Evolutionary conservation across 352 stramenopile genomes (phyloP), one percentile per base, ranked within the genome.

Genomic region (Globisporangium polare): DNA sequence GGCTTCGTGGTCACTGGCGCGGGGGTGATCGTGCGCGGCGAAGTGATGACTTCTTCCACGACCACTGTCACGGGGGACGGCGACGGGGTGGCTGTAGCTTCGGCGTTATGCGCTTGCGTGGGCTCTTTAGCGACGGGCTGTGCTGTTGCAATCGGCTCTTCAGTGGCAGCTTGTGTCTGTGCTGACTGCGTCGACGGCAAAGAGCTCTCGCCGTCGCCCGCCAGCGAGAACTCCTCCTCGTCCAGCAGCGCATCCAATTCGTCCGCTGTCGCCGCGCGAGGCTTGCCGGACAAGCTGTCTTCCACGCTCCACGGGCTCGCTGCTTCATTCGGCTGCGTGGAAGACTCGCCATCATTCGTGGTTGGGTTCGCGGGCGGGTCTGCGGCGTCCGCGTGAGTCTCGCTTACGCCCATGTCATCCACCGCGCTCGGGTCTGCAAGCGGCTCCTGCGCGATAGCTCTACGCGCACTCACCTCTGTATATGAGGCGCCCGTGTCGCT

Each of bases 1-100:
- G 75, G 75, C 53, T 68, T 83, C 18, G 59, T 65, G 12, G 71
- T 72, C 31, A 29, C 26, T 13, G 55, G 56, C 7, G 33, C 41
- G 3, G 42, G 39, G 15, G 62, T 51, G 12, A 42, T 58, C 22
- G 26, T 5, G 5, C 41, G 35, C 12, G 39, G 15, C 5, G 18
- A 24, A 3, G 54, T 62, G 37, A 24, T 24, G 24, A 37, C 52
- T 7, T 50, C 46, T 27, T 43, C 29, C 26, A 41, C 27, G 2
- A 15, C 17, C 12, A 43, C 12, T 5, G 29, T 5, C 9, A 22
- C 13, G 1, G 27, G 17, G 1, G 50, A 29, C 1, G 50, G 50
- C n/a, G 43, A 17, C 6, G 43, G 55, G 26, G n/a, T 18, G 9
- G 2, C 15, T 4, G 24, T 41, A 18, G n/a, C 35, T 9, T 62